Evolutionary conservation across 345 rosid species (phyloP), one percentile per base, ranked within the genome.

Genomic region (Boechera stricta): DNA sequence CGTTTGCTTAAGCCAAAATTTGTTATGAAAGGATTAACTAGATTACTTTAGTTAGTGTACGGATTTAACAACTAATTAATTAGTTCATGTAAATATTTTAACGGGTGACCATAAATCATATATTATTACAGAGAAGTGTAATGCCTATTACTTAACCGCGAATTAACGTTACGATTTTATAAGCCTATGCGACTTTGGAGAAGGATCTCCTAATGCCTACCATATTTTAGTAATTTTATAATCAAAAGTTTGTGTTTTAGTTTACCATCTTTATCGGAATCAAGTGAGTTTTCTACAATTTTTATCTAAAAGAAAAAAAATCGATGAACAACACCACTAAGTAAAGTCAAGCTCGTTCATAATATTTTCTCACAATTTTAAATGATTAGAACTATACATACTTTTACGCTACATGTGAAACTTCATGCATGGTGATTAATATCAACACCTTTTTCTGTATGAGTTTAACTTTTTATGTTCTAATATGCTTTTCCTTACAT

Each of bases 71-170:
- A 38, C 48, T 38, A 4, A 5, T 31, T 13, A 7, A 4, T 16
- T 16, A 38, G 31, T 10, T 11, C 66, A 38, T 21, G n/a, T 62
- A 62, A 8, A 4, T 3, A 35, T 1, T 12, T 21, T 15, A 62
- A 15, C 33, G 3, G 29, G 45, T 62, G 33, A 3, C 13, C 16
- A 62, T 6, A 28, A 28, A 6, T 41, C 1, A 26, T 26, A 67
- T 7, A 26, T 35, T 35, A 10, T n/a, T 16, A 67, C 24, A 33
- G 8, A 76, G 54, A 16, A 33, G 49, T 21, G 54, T 72, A 41
- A 78, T 66, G 39, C 68, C 63, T 72, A 73, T 73, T 73, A 73
- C 82, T 79, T 79, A 79, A 60, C 74, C 45, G 41, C 75, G 74
- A 79, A 79, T 73, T 4, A 79, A 73, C 60, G 21, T 53, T 39